These are phyloP conservation scores for Ulota crispa DNA, from an alignment of 225 moss, liverwort and hornwort genomes.

Conservation along the genomic window DNA sequence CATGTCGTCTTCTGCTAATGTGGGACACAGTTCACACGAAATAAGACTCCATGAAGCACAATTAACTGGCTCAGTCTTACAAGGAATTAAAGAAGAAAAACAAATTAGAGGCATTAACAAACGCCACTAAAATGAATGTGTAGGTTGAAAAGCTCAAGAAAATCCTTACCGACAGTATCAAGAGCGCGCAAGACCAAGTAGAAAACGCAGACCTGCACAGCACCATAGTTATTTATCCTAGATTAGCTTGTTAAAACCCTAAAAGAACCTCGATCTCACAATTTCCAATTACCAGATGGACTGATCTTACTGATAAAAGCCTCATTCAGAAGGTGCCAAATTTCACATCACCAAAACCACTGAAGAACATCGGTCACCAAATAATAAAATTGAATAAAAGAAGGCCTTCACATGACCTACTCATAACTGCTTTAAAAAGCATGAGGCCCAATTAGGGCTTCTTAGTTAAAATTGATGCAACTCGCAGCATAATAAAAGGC, in stretches of 20 bases:
- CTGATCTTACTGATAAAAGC: not conserved
- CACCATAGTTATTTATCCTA: not conserved
- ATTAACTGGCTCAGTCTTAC: not conserved
- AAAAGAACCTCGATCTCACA: not conserved
- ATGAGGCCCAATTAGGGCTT: not conserved
- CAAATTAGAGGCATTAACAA: not conserved
- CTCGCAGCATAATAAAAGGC: not conserved
- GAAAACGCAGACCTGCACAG: constrained; percentile 56
- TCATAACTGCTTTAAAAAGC: not conserved
- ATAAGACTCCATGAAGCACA: not conserved
- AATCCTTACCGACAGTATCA: constrained; percentile 52
- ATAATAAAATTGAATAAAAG: not conserved
- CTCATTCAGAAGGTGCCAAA: not conserved
- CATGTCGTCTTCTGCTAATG: constrained; percentile 90
- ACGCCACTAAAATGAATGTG: not conserved
- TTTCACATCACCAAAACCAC: not conserved
- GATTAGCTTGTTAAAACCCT: not conserved
- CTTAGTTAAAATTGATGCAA: not conserved
- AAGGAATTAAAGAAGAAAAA: not conserved
- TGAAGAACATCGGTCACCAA: not conserved
- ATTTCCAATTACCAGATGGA: too few relatives aligned
- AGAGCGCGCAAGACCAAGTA: constrained; percentile 64
- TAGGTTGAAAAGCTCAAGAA: not conserved
- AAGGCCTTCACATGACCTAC: not conserved
- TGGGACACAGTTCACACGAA: not conserved